Base-by-base conservation (phyloP, 805 yeast genomes). In the Monosporozyma unispora region DNA sequence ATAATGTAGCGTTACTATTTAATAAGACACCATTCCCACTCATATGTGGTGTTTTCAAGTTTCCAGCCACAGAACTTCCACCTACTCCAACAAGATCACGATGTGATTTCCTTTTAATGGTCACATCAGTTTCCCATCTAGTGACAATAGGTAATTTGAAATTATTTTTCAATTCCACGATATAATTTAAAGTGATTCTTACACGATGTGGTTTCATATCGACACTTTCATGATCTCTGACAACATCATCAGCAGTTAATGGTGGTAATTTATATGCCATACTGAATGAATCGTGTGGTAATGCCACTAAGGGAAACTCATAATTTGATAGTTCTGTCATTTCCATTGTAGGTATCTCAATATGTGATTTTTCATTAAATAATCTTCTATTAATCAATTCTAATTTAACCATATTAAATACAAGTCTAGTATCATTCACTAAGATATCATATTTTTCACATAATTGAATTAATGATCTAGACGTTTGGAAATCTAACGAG, bases 111-210 rank as follows among this genome's bases (percentile, higher is more conserved):
- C 52, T 55, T 50, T 62, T 60, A 25, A 63, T 45, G 4, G 66
- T 58, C 2, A 65, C 61, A 27, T 63, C 68, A 4, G 68, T 64
- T 43, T 63, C 64, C 68, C 68, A 63, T 18, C 56, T 45, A 12
- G 68, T 66, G 5, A 51, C 37, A 11, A 63, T 51, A 4, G 63
- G 59, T 41, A 54, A 43, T 27, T 16, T 12, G 14, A 44, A 21
- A 12, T 33, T 12, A 14, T 40, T 29, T 16, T 22, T 45, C 9
- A 57, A 18, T 12, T 33, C 14, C 9, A 57, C 50, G 4, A 29
- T 37, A 48, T 63, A 63, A 2, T 49, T 51, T 18, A 64, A 50
- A 16, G 59, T 54, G 3, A 64, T 52, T 29, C 53, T 51, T 6
- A 61, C 66, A 12, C 61, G 54, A 42, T 61, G 64, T n/a, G 60